A percentile compares a stretch with the other conserved stretches of the same genome.
Evolutionary conservation across 768 basidiomycete species (phyloP).

Genomic region (Pleurotus salmoneostramineus): DNA sequence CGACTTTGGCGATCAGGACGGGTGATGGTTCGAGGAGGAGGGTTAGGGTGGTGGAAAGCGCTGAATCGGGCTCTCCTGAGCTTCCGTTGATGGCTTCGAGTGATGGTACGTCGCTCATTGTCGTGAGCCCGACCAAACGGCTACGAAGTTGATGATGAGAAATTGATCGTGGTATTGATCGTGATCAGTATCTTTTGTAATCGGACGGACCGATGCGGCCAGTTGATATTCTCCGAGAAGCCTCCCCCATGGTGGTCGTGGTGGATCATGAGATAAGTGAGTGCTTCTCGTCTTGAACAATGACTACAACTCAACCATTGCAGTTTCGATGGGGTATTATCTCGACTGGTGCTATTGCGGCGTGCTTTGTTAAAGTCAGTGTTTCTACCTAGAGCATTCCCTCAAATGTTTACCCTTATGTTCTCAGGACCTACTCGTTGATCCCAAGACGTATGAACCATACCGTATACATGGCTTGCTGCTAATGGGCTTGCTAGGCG

Average conservation of each 20-base stretch:
- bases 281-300: conserved; percentile 12
- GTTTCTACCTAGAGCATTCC: neutral
- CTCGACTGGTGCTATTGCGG: conserved; percentile 74
- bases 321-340: conserved; percentile 83
- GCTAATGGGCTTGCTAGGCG: conserved; percentile 40
- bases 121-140: no score
- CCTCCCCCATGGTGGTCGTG: neutral
- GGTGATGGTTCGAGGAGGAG: conserved; percentile 51
- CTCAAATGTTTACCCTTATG: neutral
- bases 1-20: conserved; percentile 42
- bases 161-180: no score
- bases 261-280: neutral
- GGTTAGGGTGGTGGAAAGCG: conserved; percentile 26
- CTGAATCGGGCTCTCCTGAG: conserved; percentile 26
- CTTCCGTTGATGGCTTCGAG: conserved; percentile 27
- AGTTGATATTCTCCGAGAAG: conserved; percentile 1
- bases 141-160: no score
- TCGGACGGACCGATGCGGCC: conserved; percentile 1
- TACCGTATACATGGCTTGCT: neutral
- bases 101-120: conserved; percentile 19
- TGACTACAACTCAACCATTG: conserved; percentile 30
- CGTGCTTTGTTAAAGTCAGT: conserved; percentile 60
- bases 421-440: conserved; percentile 67
- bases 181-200: neutral
- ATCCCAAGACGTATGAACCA: conserved; percentile 58